Evolutionary conservation across 345 rosid species (phyloP), one percentile per base, ranked within the genome.

Genomic region (Turritis glabra): DNA sequence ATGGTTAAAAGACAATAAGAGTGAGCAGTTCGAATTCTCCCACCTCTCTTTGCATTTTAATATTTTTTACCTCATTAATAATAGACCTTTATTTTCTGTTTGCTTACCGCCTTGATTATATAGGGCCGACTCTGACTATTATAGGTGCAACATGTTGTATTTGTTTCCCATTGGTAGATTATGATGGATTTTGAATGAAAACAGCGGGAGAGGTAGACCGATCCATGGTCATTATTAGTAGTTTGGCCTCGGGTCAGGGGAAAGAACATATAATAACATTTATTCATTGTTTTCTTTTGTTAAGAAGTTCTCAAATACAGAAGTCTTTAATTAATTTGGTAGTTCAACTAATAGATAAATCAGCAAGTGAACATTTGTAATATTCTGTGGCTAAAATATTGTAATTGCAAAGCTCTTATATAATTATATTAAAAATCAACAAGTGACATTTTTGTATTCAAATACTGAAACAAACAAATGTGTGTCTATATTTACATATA

Each of bases 181-280:
- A 43, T 6, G 55, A 50, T 50, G 55, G n/a, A 5, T 10, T 37
- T 50, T 22, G 55, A 64, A 65, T 64, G 33, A 64, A 55, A 64
- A 23, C 65, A 64, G 7, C 58, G 30, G 37, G 72, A 47, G 51
- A 64, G 59, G 43, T 56, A 35, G 51, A 65, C 51, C 18, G 17
- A 33, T 44, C 58, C 59, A 46, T 46, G 50, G 47, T 73, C 27
- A 65, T 65, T 5, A 46, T 65, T 5, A 46, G 47, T 55, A 55
- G 41, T 65, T 74, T 13, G 72, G 59, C 43, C 66, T 38, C 43
- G n/a, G 43, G 15, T 17, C 53, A 19, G 26, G 53, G 35, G 68
- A 67, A 48, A 75, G 61, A 54, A 57, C 30, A 18, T 41, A 66
- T 53, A 48, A 48, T 4, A 13, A 14, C n/a, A 13, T 46, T 21